phyloP scores from a whole-genome alignment of 805 yeast species.

The Yamadazyma akitaensis region DNA sequence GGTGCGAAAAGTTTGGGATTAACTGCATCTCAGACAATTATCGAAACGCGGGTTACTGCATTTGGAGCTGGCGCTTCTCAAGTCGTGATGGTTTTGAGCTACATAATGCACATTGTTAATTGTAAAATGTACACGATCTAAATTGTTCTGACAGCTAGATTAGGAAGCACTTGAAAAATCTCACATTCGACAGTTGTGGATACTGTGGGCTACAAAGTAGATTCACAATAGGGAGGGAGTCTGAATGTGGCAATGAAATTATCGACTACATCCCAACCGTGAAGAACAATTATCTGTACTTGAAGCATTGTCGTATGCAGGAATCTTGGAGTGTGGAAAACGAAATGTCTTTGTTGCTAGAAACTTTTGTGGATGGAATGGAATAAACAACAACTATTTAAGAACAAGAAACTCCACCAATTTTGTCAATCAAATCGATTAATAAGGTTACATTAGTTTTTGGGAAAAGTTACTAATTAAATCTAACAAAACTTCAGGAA shows the following conservation, averaged over 20 bases:
- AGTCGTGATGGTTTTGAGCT: neutral
- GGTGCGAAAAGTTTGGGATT: no score
- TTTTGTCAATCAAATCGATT: neutral
- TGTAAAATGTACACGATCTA: neutral
- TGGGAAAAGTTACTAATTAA: conserved; percentile 9
- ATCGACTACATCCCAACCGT: neutral
- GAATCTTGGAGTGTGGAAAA: neutral
- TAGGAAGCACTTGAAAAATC: neutral
- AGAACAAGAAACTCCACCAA: neutral
- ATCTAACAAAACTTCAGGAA: conserved; percentile 5
- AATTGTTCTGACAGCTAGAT: neutral
- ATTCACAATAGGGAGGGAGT: neutral
- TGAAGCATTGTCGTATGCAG: neutral
- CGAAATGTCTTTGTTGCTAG: neutral
- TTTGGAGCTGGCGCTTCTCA: conserved; percentile 1
- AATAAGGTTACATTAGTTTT: conserved; percentile 5
- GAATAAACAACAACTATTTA: neutral
- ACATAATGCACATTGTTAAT: neutral
- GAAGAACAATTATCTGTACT: neutral
- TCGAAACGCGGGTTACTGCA: conserved; percentile 1
- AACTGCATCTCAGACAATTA: neutral
- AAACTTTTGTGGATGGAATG: neutral
- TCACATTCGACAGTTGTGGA: neutral
- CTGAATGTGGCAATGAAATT: conserved; percentile 1
- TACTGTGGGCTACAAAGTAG: neutral